Evolutionary conservation across 176 grass and related monocot species (phyloP).

Genomic region (Pharus latifolius): DNA sequence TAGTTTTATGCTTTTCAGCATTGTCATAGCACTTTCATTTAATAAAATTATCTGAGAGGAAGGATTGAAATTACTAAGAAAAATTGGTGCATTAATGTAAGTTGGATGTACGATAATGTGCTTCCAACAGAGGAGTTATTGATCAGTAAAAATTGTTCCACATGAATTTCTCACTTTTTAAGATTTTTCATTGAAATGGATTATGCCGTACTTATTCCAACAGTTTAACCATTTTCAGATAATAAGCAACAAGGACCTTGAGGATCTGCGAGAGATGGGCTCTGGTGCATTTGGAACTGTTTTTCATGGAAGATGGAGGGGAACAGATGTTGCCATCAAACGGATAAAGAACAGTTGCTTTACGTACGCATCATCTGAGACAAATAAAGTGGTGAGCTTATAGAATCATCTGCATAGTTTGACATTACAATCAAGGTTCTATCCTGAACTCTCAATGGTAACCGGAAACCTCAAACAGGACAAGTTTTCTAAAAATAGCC

Average conservation of each 20-base stretch:
- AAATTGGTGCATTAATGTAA: background rate
- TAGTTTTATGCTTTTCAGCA: too few relatives aligned
- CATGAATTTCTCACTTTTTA: background rate
- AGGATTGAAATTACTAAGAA: background rate
- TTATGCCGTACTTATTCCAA: background rate
- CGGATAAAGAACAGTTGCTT: conserved; percentile 89
- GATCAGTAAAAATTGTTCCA: background rate
- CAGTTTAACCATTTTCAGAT: conserved; percentile 34
- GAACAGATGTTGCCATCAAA: conserved; percentile 91
- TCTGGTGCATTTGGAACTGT: conserved; percentile 88
- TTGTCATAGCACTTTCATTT: background rate
- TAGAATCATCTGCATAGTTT: conserved; percentile 7
- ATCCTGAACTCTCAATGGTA: background rate
- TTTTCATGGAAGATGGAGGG: conserved; percentile 93
- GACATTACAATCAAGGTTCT: background rate
- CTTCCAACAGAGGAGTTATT: background rate
- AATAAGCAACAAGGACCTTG: conserved; percentile 85
- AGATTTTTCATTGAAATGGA: background rate
- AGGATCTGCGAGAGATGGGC: conserved; percentile 81
- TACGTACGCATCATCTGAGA: conserved; percentile 44
- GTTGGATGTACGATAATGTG: background rate
- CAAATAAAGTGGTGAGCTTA: conserved; percentile 58
- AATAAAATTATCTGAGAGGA: background rate
- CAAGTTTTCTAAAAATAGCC: background rate
- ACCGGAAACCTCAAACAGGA: background rate